phyloP scores from a whole-genome alignment of 495 filamentous ascomycete genomes.

The Penicillium samsonianum region DNA sequence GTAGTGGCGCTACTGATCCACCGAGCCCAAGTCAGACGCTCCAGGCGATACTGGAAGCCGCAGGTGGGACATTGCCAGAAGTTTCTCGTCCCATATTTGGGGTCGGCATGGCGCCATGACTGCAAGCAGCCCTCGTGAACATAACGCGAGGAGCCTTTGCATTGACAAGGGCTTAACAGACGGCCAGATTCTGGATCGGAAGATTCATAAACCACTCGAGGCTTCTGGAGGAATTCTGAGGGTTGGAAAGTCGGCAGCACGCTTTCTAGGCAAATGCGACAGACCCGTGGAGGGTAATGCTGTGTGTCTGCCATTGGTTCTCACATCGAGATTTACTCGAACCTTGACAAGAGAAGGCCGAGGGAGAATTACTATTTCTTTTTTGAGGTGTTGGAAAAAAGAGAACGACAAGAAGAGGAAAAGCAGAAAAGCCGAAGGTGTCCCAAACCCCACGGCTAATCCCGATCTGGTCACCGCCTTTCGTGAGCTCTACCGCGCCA shows the following conservation, averaged over 20 bases:
- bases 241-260: constrained; percentile 76
- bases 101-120: constrained; percentile 77
- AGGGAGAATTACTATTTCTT: background rate
- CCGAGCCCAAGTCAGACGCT: constrained; percentile 72
- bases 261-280: constrained; percentile 89
- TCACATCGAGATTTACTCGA: constrained; percentile 8
- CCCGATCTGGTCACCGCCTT: constrained; percentile 34
- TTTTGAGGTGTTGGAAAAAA: constrained; percentile 10
- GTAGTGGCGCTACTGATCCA: constrained; percentile 68
- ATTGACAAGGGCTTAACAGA: constrained; percentile 88
- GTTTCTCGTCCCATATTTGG: constrained; percentile 62
- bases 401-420: constrained; percentile 11
- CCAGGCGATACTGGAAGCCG: constrained; percentile 77
- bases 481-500: constrained; percentile 28
- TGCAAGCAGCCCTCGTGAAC: constrained; percentile 95
- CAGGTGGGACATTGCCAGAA: constrained; percentile 92
- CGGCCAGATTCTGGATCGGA: constrained; percentile 72
- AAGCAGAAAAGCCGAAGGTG: constrained; percentile 23
- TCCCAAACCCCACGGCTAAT: constrained; percentile 21
- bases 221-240: constrained; percentile 60
- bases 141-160: constrained; percentile 88
- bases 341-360: constrained; percentile 1
- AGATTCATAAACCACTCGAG: constrained; percentile 74
- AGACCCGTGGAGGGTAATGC: constrained; percentile 69
- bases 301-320: constrained; percentile 31